Evolutionary conservation across 2,329 filamentous ascomycete genomes (phyloP).

Genomic region (Exophiala dermatitidis): DNA sequence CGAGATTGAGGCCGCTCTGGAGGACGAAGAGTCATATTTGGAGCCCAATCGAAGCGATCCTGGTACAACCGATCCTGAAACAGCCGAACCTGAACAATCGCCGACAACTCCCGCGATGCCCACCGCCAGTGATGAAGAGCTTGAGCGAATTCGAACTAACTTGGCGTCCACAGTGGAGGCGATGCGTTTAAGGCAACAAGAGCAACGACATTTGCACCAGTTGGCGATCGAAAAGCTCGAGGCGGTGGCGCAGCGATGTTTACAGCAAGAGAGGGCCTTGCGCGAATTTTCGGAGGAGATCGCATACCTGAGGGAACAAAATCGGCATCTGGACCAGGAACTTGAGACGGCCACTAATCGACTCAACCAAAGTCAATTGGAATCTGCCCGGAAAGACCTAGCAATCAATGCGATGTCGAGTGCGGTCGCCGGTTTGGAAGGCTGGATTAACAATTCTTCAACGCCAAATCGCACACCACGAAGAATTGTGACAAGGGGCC

Average conservation of each 20-base stretch:
- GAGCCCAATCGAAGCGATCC: neutral
- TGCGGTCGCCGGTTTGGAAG: slow-evolving; percentile 27
- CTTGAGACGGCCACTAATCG: slow-evolving; percentile 16
- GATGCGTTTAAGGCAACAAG: slow-evolving; percentile 26
- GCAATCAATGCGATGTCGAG: slow-evolving; percentile 28
- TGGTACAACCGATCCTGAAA: slow-evolving; percentile 4
- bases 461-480: slow-evolving; percentile 9
- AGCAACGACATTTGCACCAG: slow-evolving; percentile 25
- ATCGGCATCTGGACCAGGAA: slow-evolving; percentile 16
- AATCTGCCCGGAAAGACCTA: slow-evolving; percentile 20
- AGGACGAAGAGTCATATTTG: slow-evolving; percentile 10
- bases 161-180: slow-evolving; percentile 21
- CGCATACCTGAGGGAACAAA: slow-evolving; percentile 13
- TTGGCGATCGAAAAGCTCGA: slow-evolving; percentile 25
- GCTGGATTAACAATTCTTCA: slow-evolving; percentile 27
- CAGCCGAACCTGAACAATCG: neutral
- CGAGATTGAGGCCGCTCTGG: slow-evolving; percentile 14
- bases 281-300: slow-evolving; percentile 20
- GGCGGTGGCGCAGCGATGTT: slow-evolving; percentile 23
- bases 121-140: slow-evolving; percentile 2
- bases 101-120: neutral
- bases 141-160: slow-evolving; percentile 13
- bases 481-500: slow-evolving; percentile 22
- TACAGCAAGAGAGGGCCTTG: slow-evolving; percentile 20
- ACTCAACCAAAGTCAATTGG: slow-evolving; percentile 8